Evolutionary conservation across 345 rosid species (phyloP).

Genomic region (Crucihimalaya himalaica): DNA sequence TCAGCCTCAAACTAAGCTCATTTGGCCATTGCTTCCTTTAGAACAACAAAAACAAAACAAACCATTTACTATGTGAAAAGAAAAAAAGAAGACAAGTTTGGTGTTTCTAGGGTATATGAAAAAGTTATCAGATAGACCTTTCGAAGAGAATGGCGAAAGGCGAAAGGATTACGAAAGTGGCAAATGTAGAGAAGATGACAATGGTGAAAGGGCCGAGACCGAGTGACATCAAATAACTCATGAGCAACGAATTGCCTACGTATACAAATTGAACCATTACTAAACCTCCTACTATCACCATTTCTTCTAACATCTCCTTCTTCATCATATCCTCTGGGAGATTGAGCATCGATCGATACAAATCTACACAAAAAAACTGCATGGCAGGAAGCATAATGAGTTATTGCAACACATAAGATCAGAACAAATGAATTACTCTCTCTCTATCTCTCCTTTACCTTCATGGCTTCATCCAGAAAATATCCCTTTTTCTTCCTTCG

Average conservation of each 20-base stretch:
- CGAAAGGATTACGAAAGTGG: conserved; percentile 70
- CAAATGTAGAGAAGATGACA: conserved; percentile 62
- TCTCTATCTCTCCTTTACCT: conserved; percentile 22
- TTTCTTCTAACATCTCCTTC: conserved; percentile 55
- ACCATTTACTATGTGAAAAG: background rate
- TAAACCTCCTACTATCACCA: conserved; percentile 62
- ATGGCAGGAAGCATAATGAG: background rate
- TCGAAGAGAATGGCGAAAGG: conserved; percentile 75
- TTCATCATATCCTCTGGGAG: conserved; percentile 32
- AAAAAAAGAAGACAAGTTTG: background rate
- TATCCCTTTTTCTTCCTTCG: conserved; percentile 13
- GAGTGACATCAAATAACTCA: conserved; percentile 80
- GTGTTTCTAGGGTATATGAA: background rate
- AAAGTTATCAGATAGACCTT: conserved; percentile 46
- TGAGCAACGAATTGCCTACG: conserved; percentile 61
- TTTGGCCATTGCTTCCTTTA: conserved; percentile 82
- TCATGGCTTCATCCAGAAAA: conserved; percentile 35
- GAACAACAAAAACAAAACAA: conserved; percentile 9
- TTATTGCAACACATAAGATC: conserved; percentile 23
- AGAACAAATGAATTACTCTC: background rate
- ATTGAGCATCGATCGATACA: conserved; percentile 20
- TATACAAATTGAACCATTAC: conserved; percentile 63
- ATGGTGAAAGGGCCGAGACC: conserved; percentile 69
- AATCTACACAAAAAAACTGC: conserved; percentile 20
- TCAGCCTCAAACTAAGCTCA: conserved; percentile 52